Percentiles rank a stretch among this genome's conserved stretches.
Conservation (phyloP, 2,329 filamentous ascomycete genomes). For the Diaporthe eres region DNA sequence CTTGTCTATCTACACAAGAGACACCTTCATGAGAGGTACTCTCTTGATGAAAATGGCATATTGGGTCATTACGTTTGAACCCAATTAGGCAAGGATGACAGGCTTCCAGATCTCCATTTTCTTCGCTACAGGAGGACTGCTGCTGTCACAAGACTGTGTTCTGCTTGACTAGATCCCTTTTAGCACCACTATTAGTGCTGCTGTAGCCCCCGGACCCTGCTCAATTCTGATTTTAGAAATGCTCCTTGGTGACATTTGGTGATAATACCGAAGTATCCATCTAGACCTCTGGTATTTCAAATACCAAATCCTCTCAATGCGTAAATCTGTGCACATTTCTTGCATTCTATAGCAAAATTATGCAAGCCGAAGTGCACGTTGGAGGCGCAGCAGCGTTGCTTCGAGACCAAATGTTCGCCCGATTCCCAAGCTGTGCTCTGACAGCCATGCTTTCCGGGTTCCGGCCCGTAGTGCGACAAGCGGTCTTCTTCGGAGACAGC, state of each 20-base stretch:
- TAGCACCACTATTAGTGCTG: not conserved
- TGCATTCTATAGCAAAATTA: not conserved
- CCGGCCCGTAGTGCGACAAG: conserved; percentile 17
- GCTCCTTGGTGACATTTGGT: not conserved
- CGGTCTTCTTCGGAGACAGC: not conserved
- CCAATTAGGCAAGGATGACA: not conserved
- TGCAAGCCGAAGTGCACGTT: not conserved
- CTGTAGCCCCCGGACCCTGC: not conserved
- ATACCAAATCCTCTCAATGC: not conserved
- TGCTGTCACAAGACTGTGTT: no score
- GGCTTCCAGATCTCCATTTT: not conserved
- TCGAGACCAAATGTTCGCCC: not conserved
- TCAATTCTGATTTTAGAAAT: no score
- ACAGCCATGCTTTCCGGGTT: not conserved
- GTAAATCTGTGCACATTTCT: not conserved
- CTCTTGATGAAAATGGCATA: not conserved
- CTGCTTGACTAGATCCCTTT: not conserved
- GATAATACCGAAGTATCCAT: not conserved
- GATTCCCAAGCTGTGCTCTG: not conserved
- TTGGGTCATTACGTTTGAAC: not conserved
- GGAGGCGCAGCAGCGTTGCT: not conserved
- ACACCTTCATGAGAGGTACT: no score
- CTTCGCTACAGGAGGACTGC: no score
- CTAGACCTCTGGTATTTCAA: not conserved
- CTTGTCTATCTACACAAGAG: no score